phyloP scores from a whole-genome alignment of 179 eudicot genomes.

The Sideroxylon spinosum region DNA sequence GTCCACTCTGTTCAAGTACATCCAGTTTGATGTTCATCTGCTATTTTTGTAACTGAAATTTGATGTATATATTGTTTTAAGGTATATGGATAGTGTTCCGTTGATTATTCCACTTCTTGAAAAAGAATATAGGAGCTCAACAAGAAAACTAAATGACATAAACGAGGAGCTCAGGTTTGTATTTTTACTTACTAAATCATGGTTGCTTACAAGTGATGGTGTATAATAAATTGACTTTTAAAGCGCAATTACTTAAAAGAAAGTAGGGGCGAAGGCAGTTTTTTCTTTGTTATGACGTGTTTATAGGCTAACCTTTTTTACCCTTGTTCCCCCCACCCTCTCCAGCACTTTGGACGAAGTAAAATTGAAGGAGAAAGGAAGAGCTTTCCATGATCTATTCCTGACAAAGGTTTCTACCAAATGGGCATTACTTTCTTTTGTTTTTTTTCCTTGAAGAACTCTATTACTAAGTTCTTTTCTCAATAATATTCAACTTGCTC shows the following conservation, averaged over 20 bases:
- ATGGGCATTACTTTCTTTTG: background rate
- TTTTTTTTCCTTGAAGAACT: background rate
- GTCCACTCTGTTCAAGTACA: constrained; percentile 9
- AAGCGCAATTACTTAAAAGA: too few species aligned
- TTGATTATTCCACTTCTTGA: constrained; percentile 93
- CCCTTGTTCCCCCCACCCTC: constrained; percentile 3
- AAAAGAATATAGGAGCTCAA: constrained; percentile 68
- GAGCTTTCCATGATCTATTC: constrained; percentile 84
- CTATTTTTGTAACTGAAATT: constrained; percentile 11
- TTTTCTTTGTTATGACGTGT: too few species aligned
- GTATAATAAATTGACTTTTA: constrained; percentile 3
- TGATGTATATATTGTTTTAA: constrained; percentile 22
- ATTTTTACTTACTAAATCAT: background rate
- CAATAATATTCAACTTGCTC: background rate
- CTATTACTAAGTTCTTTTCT: constrained; percentile 16
- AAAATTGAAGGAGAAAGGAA: constrained; percentile 90
- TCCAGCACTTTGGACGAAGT: constrained; percentile 61
- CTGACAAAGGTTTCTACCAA: constrained; percentile 68
- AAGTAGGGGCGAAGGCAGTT: too few species aligned
- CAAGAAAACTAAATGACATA: constrained; percentile 66
- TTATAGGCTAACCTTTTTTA: too few species aligned
- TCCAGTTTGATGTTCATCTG: background rate
- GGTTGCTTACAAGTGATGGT: background rate
- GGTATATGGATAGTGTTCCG: constrained; percentile 93
- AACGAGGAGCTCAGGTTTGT: constrained; percentile 79